A percentile compares a stretch with the other conserved stretches of the same genome.
Conservation (phyloP, 2,329 filamentous ascomycete genomes). For the Coleophoma crateriformis region DNA sequence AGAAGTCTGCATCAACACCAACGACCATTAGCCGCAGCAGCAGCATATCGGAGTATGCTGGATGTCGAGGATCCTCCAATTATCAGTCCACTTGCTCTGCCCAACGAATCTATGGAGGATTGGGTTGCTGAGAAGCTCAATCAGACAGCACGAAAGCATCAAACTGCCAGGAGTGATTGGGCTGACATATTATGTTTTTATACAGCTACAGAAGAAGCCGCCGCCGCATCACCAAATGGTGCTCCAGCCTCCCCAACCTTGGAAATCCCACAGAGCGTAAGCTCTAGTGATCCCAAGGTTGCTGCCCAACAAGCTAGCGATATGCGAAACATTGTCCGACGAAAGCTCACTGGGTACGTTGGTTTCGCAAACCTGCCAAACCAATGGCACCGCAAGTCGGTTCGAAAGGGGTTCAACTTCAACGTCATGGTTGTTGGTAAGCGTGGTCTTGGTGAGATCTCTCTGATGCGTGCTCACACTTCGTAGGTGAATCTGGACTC, state of each 20-base stretch:
- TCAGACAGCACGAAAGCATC: conserved; percentile 18
- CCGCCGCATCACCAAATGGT: conserved; percentile 23
- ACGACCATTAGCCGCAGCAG: conserved; percentile 18
- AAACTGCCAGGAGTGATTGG: conserved; percentile 20
- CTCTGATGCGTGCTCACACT: conserved; percentile 11
- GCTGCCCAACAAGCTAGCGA: conserved; percentile 29
- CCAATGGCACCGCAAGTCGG: conserved; percentile 99
- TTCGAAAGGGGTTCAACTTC: conserved; percentile 99
- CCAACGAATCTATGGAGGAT: conserved; percentile 21
- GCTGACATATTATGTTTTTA: conserved; percentile 27
- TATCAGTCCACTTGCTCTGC: conserved; percentile 13
- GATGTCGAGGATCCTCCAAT: conserved; percentile 43
- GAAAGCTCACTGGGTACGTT: conserved; percentile 97
- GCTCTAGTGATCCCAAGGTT: conserved; percentile 27
- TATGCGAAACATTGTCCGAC: conserved; percentile 80
- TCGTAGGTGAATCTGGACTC: conserved; percentile 89
- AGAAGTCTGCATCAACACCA: conserved; percentile 19
- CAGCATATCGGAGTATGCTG: conserved; percentile 47
- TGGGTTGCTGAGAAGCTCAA: conserved; percentile 17
- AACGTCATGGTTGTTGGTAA: conserved; percentile 99
- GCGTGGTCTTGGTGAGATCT: conserved; percentile 32
- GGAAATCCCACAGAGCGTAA: conserved; percentile 26
- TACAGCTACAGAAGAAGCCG: conserved; percentile 27
- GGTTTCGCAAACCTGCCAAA: conserved; percentile 98
- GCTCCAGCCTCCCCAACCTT: conserved; percentile 14